phyloP scores from a whole-genome alignment of 805 yeast species.

The Yarrowia deformans region DNA sequence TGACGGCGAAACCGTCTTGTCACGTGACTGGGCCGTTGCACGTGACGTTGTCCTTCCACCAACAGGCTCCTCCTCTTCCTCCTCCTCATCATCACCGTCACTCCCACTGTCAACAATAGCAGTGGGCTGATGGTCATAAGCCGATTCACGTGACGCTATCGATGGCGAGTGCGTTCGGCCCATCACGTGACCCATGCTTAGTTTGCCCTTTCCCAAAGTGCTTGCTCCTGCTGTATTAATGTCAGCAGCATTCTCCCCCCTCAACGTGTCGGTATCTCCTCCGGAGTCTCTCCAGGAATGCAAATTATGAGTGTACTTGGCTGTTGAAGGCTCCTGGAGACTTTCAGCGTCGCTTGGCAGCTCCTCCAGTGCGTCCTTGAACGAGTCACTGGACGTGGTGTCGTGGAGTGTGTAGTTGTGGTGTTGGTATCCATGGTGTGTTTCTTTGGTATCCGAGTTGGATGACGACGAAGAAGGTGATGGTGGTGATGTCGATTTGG shows the following conservation, averaged over 20 bases:
- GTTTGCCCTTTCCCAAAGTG: not conserved
- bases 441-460: conserved; percentile 21
- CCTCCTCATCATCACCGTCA: not conserved
- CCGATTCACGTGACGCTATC: not conserved
- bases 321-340: not conserved
- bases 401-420: conserved; percentile 13
- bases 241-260: not conserved
- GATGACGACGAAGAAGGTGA: not conserved
- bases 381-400: conserved; percentile 29
- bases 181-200: conserved; percentile 1
- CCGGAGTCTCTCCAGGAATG: conserved; percentile 9
- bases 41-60: not conserved
- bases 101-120: not conserved
- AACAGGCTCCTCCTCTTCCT: not conserved
- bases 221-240: not conserved
- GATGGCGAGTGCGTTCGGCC: conserved; percentile 1
- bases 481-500: not conserved
- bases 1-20: conserved; percentile 3
- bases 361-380: conserved; percentile 29
- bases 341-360: not conserved
- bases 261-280: conserved; percentile 6
- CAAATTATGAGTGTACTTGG: conserved; percentile 4
- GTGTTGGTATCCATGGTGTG: conserved; percentile 8
- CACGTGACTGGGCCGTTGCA: not conserved
- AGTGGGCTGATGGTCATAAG: not conserved